phyloP scores from a whole-genome alignment of 164 flowering plant species.

The Kalanchoe fedtschenkoi region DNA sequence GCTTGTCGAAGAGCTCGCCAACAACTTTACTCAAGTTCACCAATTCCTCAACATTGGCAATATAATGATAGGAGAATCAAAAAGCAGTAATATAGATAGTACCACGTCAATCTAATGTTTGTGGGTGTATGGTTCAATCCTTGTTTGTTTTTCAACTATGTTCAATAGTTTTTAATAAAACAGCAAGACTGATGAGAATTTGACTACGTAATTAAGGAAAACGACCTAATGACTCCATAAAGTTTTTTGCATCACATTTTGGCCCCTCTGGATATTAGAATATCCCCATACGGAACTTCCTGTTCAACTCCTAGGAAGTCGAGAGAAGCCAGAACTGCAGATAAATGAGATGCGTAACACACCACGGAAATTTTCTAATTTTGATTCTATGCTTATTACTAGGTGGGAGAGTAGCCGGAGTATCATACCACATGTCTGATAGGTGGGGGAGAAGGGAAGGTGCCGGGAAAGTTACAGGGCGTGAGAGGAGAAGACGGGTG shows the following conservation, averaged over 20 bases:
- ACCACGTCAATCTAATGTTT: too few species aligned
- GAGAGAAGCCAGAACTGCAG: conserved; percentile 68
- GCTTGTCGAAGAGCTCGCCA: too few species aligned
- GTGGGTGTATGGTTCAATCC: too few species aligned
- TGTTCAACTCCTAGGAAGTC: conserved; percentile 54
- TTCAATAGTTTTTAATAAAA: too few species aligned
- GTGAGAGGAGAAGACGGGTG: too few species aligned
- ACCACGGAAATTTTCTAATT: too few species aligned
- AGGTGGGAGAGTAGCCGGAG: not conserved
- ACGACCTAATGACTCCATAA: not conserved
- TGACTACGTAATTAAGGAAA: not conserved
- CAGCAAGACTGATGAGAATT: not conserved
- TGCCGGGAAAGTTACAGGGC: too few species aligned
- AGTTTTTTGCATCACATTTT: conserved; percentile 43
- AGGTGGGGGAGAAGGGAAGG: conserved; percentile 15
- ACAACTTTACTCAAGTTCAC: too few species aligned
- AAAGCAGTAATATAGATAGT: too few species aligned
- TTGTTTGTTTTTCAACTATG: too few species aligned
- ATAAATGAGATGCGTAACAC: not conserved
- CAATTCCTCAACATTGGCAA: too few species aligned
- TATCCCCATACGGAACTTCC: conserved; percentile 55
- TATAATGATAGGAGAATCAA: too few species aligned
- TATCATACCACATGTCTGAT: conserved; percentile 74
- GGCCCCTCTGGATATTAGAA: conserved; percentile 63
- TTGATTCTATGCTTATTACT: not conserved